Conservation (phyloP, 2,329 filamentous ascomycete genomes). For the Periconia sp. region DNA sequence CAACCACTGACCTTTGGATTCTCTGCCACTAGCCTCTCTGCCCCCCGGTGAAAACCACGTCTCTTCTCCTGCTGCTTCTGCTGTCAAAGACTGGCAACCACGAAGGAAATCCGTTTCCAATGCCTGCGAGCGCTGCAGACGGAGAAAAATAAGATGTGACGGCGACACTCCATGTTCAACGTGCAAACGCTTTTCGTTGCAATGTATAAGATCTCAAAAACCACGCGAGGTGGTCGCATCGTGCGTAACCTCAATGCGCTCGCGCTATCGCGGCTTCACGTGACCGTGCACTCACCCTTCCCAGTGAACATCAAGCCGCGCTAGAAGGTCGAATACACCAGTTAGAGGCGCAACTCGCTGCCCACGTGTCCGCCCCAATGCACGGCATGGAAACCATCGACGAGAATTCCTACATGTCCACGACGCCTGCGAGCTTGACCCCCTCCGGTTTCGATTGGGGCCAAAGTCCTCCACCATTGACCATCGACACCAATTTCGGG, state of each 20-base stretch:
- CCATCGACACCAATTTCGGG: constrained; percentile 31
- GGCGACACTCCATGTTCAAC: constrained; percentile 41
- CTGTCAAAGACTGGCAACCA: constrained; percentile 39
- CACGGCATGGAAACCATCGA: constrained; percentile 40
- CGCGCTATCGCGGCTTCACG: constrained; percentile 20
- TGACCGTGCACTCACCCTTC: constrained; percentile 17
- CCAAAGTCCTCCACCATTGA: constrained; percentile 26
- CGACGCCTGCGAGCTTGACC: constrained; percentile 23
- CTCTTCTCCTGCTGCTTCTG: constrained; percentile 23
- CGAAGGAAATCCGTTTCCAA: constrained; percentile 41
- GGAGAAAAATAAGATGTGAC: constrained; percentile 41
- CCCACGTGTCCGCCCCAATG: constrained; percentile 39
- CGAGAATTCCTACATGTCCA: constrained; percentile 25
- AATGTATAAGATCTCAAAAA: constrained; percentile 41
- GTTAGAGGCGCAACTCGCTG: constrained; percentile 38
- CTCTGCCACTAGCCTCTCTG: constrained; percentile 25
- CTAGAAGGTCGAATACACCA: constrained; percentile 42
- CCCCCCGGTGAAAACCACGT: constrained; percentile 33
- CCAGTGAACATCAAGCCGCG: constrained; percentile 39
- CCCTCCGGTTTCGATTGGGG: constrained; percentile 33
- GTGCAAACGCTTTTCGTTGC: constrained; percentile 41
- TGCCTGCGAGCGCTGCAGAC: constrained; percentile 40
- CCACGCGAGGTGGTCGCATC: constrained; percentile 38
- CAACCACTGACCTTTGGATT: not conserved
- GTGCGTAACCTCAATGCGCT: constrained; percentile 23